Evolutionary conservation across 208 protist species (phyloP).

Genomic region (Trichomonas tenax): DNA sequence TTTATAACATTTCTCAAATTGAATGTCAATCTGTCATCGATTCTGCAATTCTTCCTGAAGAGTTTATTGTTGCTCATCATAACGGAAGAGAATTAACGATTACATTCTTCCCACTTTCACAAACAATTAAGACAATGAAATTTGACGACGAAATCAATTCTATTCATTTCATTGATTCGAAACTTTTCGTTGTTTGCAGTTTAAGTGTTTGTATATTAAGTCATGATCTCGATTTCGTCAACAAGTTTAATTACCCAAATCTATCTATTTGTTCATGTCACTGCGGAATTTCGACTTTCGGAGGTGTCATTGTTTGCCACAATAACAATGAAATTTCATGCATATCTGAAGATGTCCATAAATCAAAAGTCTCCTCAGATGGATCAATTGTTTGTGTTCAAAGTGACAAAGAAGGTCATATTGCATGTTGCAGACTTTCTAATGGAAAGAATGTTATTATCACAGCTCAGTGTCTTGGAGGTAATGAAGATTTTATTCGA

Average conservation of each 20-base stretch:
- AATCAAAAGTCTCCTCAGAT: not conserved
- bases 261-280: not conserved
- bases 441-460: not conserved
- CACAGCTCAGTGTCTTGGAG: not conserved
- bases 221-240: not conserved
- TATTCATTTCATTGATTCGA: not conserved
- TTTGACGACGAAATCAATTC: not conserved
- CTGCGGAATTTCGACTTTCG: not conserved
- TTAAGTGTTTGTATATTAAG: not conserved
- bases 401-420: not conserved
- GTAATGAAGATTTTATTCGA: not conserved
- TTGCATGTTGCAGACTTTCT: not conserved
- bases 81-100: not conserved
- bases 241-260: not conserved
- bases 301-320: not conserved
- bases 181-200: not conserved
- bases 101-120: not conserved
- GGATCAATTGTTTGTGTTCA: not conserved
- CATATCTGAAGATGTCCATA: not conserved
- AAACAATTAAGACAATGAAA: not conserved
- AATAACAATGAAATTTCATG: not conserved
- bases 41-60: not conserved
- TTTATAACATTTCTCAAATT: not conserved
- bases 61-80: not conserved
- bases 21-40: not conserved